Evolutionary conservation across 164 flowering plant species (phyloP).

Genomic region (Malania oleifera): DNA sequence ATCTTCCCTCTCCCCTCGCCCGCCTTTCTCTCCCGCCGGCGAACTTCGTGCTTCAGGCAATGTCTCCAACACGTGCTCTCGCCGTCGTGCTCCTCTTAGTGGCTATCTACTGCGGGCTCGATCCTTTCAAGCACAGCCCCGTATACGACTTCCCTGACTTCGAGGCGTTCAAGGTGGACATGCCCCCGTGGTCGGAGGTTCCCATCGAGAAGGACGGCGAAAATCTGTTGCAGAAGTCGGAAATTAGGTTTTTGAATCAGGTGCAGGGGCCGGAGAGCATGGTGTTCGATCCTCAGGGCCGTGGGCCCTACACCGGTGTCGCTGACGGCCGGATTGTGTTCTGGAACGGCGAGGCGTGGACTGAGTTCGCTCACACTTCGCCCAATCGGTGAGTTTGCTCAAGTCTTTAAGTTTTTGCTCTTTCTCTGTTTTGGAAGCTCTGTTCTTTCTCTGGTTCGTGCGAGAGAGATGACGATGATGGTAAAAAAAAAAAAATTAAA

Average conservation of each 20-base stretch:
- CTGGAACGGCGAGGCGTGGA: conserved; percentile 59
- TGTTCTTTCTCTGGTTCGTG: too few species aligned
- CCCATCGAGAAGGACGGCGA: conserved; percentile 43
- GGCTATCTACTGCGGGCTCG: conserved; percentile 65
- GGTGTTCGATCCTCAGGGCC: conserved; percentile 74
- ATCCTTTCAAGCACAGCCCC: conserved; percentile 69
- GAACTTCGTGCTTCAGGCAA: conserved; percentile 1
- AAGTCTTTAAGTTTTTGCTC: too few species aligned
- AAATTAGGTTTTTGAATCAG: conserved; percentile 60
- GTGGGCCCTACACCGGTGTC: conserved; percentile 92
- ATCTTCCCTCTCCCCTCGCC: neutral
- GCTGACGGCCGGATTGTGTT: conserved; percentile 81
- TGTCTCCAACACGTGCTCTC: conserved; percentile 27
- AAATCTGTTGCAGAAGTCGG: conserved; percentile 64
- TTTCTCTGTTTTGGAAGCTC: too few species aligned
- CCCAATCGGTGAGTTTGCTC: conserved; percentile 37
- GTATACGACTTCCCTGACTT: conserved; percentile 64
- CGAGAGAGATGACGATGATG: too few species aligned
- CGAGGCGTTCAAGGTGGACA: conserved; percentile 35
- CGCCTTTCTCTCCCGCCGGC: neutral
- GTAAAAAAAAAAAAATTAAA: too few species aligned
- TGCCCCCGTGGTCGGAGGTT: conserved; percentile 45
- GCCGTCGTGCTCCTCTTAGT: conserved; percentile 34
- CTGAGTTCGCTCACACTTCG: conserved; percentile 60
- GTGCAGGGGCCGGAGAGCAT: conserved; percentile 90